Percentiles rank a stretch among this genome's conserved stretches.
Evolutionary conservation across 495 filamentous ascomycete genomes (phyloP).

Genomic region (Cairneyella variabilis): DNA sequence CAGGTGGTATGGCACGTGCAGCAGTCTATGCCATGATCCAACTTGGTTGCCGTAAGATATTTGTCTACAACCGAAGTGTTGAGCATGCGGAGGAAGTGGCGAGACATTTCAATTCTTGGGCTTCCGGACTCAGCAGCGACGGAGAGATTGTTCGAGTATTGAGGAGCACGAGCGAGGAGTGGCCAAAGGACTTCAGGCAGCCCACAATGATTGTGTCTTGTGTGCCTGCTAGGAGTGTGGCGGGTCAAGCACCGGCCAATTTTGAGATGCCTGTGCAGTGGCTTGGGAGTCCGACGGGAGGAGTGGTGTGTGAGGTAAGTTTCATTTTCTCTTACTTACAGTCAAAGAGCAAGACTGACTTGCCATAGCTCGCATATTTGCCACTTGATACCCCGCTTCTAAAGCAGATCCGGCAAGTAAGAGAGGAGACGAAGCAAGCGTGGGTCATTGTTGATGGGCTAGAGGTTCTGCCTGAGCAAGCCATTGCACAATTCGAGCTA

Average conservation of each 20-base stretch:
- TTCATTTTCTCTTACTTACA: conserved; percentile 7
- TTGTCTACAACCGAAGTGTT: conserved; percentile 69
- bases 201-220: conserved; percentile 77
- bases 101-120: conserved; percentile 64
- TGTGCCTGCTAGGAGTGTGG: conserved; percentile 65
- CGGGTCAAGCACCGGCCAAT: conserved; percentile 61
- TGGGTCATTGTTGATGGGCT: conserved; percentile 81
- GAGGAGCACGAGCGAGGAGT: conserved; percentile 51
- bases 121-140: conserved; percentile 37
- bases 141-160: conserved; percentile 58
- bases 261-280: conserved; percentile 73
- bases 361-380: conserved; percentile 62
- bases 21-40: conserved; percentile 77
- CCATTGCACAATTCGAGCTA: conserved; percentile 77
- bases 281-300: conserved; percentile 73
- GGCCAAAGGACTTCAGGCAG: conserved; percentile 59
- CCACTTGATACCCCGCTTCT: conserved; percentile 69
- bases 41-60: conserved; percentile 75
- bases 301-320: conserved; percentile 70
- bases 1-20: conserved; percentile 78
- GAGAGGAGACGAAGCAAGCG: conserved; percentile 55
- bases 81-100: conserved; percentile 58
- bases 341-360: conserved; percentile 13
- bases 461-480: conserved; percentile 76
- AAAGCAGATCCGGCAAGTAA: conserved; percentile 55